These are phyloP conservation scores for Suhomyces sp. DNA, from an alignment of 805 yeast species.

Conservation along the genomic window DNA sequence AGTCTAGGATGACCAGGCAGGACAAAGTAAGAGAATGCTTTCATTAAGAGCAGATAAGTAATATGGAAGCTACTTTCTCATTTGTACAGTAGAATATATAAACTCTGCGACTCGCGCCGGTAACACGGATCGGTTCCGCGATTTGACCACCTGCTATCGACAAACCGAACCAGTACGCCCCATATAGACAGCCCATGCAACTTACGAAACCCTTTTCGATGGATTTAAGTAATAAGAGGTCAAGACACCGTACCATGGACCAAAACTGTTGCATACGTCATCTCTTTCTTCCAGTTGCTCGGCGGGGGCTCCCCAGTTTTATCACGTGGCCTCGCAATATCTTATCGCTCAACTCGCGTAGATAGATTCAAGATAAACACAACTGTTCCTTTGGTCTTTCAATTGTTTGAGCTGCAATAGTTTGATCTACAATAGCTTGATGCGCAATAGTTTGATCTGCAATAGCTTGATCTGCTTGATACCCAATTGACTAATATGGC, in stretches of 20 bases:
- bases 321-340: not conserved
- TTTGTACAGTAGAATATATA: not conserved
- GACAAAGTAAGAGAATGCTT: no score
- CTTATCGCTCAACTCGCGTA: not conserved
- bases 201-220: no score
- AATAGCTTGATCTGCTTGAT: not conserved
- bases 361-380: not conserved
- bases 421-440: not conserved
- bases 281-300: no score
- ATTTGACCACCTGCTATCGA: not conserved
- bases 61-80: no score
- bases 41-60: not conserved
- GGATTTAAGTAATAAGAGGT: no score
- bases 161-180: not conserved
- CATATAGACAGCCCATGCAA: no score
- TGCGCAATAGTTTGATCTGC: no score
- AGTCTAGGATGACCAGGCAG: not conserved
- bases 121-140: not conserved
- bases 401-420: not conserved
- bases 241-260: no score
- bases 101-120: not conserved
- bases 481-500: not conserved
- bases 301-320: not conserved
- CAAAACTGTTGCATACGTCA: no score
- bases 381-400: not conserved